Evolutionary conservation across 1,284 basidiomycete species (phyloP), one percentile per base, ranked within the genome.

Genomic region (Moesziomyces aphidis): DNA sequence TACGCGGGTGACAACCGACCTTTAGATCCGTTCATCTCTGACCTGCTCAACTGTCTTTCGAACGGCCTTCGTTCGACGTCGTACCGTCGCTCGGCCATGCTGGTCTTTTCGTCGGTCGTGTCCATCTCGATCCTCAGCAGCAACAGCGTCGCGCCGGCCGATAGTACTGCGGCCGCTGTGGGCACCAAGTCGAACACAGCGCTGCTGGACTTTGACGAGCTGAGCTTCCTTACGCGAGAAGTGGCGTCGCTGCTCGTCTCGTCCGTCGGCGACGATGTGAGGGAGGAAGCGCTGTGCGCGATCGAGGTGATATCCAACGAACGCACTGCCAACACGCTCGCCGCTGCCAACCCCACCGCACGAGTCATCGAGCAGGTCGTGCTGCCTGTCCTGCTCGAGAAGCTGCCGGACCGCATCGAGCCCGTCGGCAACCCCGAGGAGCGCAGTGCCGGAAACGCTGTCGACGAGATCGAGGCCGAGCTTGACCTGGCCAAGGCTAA

Each of bases 221-320:
- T 93, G 4, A 89, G 90, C 13, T 94, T 91, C 81, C 86, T 94
- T 47, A 91, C 95, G 1, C 90, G 91, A 61, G 90, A 89, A 57
- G 88, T 92, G 34, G 90, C 93, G 77, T 91, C 93, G 42, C 71
- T 88, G 51, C 85, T 94, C 11, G 85, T 94, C 36, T 86, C 89
- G 42, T 87, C 87, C 23, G 87, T 88, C 45, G 86, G 87, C 26
- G 88, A 90, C 17, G 90, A 91, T 22, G 86, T 86, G 13, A 70
- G 85, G 79, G 86, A 68, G 48, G 85, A 78, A 23, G 58, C 54
- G 1, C 53, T 73, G 26, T 65, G 69, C 59, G 60, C 71, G 28
- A 63, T 69, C 31, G 52, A 60, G 24, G 68, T 65, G n/a, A 57
- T 67, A 23, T 66, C 51, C 81, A 94, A 93, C 72, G 88, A 90